Base-by-base conservation (phyloP, 192 early-diverging fungal genomes). In the Linnemannia hyalina region DNA sequence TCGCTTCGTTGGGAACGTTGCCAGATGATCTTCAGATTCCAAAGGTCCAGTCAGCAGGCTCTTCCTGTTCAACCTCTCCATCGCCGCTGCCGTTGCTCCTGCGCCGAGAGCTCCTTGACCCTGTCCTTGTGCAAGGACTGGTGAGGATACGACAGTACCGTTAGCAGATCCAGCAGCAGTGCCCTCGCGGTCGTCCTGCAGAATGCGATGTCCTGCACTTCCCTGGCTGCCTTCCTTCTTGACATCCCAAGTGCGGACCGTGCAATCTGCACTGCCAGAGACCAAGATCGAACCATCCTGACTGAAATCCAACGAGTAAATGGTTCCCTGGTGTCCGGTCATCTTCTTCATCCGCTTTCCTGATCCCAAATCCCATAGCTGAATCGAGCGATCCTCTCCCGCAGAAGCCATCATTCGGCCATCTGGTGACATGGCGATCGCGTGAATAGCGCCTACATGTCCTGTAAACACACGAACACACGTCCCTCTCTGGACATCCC, bases 391-490 rank as follows among this genome's bases (percentile, higher is more conserved):
- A 75, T 97, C 96, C n/a, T 95, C 95, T n/a, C 95, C 95, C 4
- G 96, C 96, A 10, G 97, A 95, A 8, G 99, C 99, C 91, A 99
- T 92, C 57, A 93, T 90, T 63, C 94, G 91, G 20, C 99, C 99
- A 85, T 99, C 96, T 2, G 97, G 97, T 3, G 99, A 97, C 49
- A 99, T 89, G 9, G 97, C 97, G 71, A 99, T 90, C 0, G 96
- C 88, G 32, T 95, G 93, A 36, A 99, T 93, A 3, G 96, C 90
- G 1, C 95, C 97, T 8, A 89, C 91, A 86, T 99, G 98, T 7
- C 95, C 95, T 0, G 95, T 95, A 82, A 99, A 96, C 20, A 99
- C 92, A 46, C 99, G 94, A 41, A 99, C 96, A 76, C 95, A 96
- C 41, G 90, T 90, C 46, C 99, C 99, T 73, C 92, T 90, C 88